Evolutionary conservation across 192 early-diverging fungal genomes (phyloP).

Genomic region (Cetraspora pellucida): DNA sequence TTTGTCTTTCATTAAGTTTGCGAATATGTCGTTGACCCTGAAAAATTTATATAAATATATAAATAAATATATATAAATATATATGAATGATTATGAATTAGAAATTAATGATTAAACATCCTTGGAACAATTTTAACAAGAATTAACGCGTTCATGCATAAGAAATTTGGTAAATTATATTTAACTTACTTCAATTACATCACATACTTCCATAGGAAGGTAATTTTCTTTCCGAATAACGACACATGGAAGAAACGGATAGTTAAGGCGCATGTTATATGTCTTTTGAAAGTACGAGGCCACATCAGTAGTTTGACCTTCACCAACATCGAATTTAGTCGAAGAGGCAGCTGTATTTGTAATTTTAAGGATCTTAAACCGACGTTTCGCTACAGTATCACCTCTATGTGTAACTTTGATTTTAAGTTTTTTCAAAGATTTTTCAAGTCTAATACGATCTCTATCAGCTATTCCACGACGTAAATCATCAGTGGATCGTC

Average conservation of each 20-base stretch:
- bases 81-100: not conserved
- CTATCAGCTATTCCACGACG: slow-evolving; percentile 50
- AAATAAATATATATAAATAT: too few species aligned
- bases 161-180: not conserved
- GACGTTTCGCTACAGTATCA: slow-evolving; percentile 62
- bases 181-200: slow-evolving; percentile 53
- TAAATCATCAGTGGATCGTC: slow-evolving; percentile 51
- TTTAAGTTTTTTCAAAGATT: slow-evolving; percentile 53
- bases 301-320: slow-evolving; percentile 60
- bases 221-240: slow-evolving; percentile 71
- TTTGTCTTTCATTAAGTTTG: not conserved
- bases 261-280: slow-evolving; percentile 72
- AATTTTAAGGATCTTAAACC: slow-evolving; percentile 71
- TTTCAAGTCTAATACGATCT: slow-evolving; percentile 53
- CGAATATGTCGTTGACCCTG: not conserved
- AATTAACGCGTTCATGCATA: too few species aligned
- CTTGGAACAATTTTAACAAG: too few species aligned
- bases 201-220: slow-evolving; percentile 92
- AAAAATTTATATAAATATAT: too few species aligned
- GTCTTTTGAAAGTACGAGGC: slow-evolving; percentile 76
- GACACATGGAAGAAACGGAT: slow-evolving; percentile 81
- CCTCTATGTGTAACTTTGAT: slow-evolving; percentile 64
- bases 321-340: slow-evolving; percentile 74
- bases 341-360: slow-evolving; percentile 64
- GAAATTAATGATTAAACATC: not conserved